A percentile compares a stretch with the other conserved stretches of the same genome.
Evolutionary conservation across 2,329 filamentous ascomycete genomes (phyloP).

Genomic region (Hymenoscyphus linearis): DNA sequence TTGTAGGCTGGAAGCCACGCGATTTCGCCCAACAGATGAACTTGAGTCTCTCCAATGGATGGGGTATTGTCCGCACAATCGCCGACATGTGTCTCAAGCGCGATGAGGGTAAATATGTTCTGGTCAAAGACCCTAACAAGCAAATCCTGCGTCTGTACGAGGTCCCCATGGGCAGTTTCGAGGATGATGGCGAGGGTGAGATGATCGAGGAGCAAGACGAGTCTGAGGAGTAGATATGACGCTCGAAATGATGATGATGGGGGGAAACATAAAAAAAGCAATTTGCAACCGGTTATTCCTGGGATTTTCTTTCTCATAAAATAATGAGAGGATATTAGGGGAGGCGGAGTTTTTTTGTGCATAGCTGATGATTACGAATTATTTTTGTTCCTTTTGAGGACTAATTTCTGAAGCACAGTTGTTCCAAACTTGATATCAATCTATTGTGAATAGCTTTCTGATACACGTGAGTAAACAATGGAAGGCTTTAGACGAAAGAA

Average conservation of each 20-base stretch:
- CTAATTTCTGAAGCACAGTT: neutral
- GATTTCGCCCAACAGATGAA: conserved; percentile 99
- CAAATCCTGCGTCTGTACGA: conserved; percentile 88
- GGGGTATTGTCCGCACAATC: conserved; percentile 98
- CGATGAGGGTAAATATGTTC: conserved; percentile 75
- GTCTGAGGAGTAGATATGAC: conserved; percentile 23
- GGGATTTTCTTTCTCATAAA: neutral
- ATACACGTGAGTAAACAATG: no score
- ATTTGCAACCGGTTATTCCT: neutral
- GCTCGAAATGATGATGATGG: neutral
- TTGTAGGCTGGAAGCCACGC: conserved; percentile 94
- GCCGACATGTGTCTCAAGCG: conserved; percentile 85
- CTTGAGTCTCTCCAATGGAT: conserved; percentile 91
- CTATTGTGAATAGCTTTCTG: no score
- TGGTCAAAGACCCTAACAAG: conserved; percentile 94
- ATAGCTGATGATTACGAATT: neutral
- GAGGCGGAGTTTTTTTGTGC: neutral
- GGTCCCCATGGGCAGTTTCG: conserved; percentile 81
- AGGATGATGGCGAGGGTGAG: conserved; percentile 71
- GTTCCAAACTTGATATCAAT: no score
- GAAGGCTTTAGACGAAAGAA: no score
- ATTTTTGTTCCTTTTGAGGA: neutral
- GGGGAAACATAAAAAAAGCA: neutral
- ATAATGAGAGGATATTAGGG: neutral
- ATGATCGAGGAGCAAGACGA: conserved; percentile 30